A percentile compares a stretch with the other conserved stretches of the same genome.
Evolutionary conservation across 306 rosid species (phyloP).

Genomic region (Casuarina glauca): DNA sequence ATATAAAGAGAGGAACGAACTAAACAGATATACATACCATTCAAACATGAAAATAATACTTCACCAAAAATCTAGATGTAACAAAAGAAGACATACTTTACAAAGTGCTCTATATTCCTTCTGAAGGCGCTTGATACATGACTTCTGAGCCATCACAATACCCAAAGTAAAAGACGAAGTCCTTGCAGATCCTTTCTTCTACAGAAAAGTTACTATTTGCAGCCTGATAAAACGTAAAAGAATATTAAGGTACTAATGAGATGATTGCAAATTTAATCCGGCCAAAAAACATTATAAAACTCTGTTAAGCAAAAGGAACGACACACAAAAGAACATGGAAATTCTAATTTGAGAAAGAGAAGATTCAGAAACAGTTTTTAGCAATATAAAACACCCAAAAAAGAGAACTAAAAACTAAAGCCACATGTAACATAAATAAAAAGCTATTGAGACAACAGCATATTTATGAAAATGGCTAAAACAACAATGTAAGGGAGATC

Average conservation of each 20-base stretch:
- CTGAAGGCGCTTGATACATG: constrained; percentile 94
- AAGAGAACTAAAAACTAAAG: background rate
- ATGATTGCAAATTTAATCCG: background rate
- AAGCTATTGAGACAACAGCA: background rate
- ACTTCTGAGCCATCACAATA: constrained; percentile 81
- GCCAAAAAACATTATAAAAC: background rate
- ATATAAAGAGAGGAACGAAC: background rate
- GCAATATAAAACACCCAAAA: background rate
- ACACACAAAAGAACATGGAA: too few species aligned
- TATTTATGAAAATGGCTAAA: background rate
- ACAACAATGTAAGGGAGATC: background rate
- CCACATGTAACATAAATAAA: background rate
- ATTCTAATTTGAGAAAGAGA: background rate
- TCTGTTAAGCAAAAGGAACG: background rate
- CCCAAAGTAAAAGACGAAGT: constrained; percentile 24
- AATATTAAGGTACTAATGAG: background rate
- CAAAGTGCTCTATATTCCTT: constrained; percentile 99
- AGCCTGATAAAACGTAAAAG: constrained; percentile 32
- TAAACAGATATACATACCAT: background rate
- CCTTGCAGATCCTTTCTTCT: constrained; percentile 19
- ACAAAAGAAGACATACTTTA: constrained; percentile 56
- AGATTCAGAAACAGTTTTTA: background rate
- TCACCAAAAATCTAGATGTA: constrained; percentile 6
- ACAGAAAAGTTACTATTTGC: constrained; percentile 10
- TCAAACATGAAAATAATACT: constrained; percentile 2